Base-by-base conservation (phyloP, 164 flowering plant genomes). In the Magnolia officinalis region DNA sequence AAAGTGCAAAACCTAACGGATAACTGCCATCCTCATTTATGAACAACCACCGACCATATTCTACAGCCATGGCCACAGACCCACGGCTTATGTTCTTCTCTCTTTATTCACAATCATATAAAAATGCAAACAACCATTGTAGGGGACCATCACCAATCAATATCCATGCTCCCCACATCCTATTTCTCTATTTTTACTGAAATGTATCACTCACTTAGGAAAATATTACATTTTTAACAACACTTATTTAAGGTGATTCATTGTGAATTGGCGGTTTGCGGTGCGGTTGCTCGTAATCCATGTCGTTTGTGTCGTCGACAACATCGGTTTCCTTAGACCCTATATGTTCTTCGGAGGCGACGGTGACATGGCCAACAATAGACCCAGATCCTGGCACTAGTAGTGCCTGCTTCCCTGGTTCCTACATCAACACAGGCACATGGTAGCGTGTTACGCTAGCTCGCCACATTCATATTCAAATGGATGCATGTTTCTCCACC, bases 341-440 rank as follows among this genome's bases (percentile, higher is more conserved):
- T 45, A 76, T 61, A 9, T 74, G 78, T 78, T 85, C 88, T 61
- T 85, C 77, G 11, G 65, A 63, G 49, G 75, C 67, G 31, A 73
- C 37, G 64, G 65, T 50, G 45, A 73, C 67, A 31, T 58, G 45
- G 13, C 67, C 67, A 6, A 70, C 77, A 77, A 78, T 66, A 20
- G 77, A 23, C 14, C 72, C 72, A 64, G 78, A 75, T 76, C 76
- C 87, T 76, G 79, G 71, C 84, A 85, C 52, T 8, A 72, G 79
- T 20, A 79, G 74, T 8, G 61, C 76, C 73, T 61, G 74, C 77
- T 76, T 75, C 75, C 76, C 82, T 67, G 13, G 49, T 68, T 29
- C 78, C 81, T 83, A 80, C 83, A 73, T 76, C 81, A 77, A 80
- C 84, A 79, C 65, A 73, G 51, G 16, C 75, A 71, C 45, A 72